A percentile compares a stretch with the other conserved stretches of the same genome.
Evolutionary conservation across 768 basidiomycete species (phyloP).

Genomic region (Tylopilus vinaceipallidus): DNA sequence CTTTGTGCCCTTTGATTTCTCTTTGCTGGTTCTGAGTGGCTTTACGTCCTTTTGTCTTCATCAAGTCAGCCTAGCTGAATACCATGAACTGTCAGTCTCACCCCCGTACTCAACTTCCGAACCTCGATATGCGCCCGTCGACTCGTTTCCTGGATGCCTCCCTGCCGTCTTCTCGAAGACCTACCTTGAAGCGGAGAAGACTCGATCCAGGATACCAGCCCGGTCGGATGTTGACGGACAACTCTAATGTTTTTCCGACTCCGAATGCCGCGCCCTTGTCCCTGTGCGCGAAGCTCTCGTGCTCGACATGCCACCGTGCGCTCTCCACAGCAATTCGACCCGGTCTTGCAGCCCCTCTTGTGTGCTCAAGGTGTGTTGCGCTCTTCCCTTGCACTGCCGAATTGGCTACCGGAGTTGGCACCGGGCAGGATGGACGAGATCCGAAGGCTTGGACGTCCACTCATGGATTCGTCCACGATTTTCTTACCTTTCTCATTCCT

Average conservation of each 20-base stretch:
- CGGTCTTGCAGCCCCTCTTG: constrained; percentile 6
- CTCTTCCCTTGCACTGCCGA: neutral
- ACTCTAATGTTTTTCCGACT: constrained; percentile 15
- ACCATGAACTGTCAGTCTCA: neutral
- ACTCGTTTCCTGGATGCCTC: constrained; percentile 11
- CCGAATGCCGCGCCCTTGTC: neutral
- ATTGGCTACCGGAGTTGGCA: neutral
- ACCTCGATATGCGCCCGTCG: constrained; percentile 18
- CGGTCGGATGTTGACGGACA: constrained; percentile 16
- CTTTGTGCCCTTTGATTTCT: neutral
- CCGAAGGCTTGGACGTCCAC: neutral
- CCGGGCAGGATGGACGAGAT: neutral
- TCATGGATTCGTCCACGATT: neutral
- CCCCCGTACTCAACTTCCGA: neutral
- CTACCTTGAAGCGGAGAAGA: constrained; percentile 25
- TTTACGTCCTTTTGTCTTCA: neutral
- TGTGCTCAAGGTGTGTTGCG: constrained; percentile 24
- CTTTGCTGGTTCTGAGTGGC: neutral
- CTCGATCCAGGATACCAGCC: constrained; percentile 19
- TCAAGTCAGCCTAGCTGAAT: neutral
- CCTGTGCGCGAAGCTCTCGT: constrained; percentile 18
- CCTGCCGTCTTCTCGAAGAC: constrained; percentile 16
- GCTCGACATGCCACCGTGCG: constrained; percentile 31
- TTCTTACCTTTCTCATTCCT: neutral
- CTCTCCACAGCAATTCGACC: constrained; percentile 20